These are phyloP conservation scores for Teunomyces lycoperdinae DNA, from an alignment of 805 yeast species.

Conservation along the genomic window DNA sequence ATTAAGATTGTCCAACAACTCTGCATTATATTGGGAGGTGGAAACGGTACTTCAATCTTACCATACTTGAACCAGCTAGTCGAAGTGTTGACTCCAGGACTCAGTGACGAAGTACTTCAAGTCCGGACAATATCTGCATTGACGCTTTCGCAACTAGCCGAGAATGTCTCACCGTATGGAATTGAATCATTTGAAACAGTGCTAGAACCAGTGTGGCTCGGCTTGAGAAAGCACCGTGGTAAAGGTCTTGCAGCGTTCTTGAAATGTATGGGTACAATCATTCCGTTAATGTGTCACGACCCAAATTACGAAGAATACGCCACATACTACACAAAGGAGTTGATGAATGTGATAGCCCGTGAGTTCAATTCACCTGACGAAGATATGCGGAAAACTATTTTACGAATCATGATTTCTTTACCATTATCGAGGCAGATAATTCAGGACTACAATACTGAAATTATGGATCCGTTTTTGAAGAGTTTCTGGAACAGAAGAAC, in stretches of 20 bases:
- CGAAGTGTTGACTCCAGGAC: conserved; percentile 52
- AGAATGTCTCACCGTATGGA: conserved; percentile 82
- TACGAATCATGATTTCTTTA: conserved; percentile 66
- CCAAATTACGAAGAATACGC: conserved; percentile 62
- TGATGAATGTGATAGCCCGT: conserved; percentile 61
- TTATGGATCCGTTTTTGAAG: conserved; percentile 61
- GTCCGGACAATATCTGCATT: conserved; percentile 70
- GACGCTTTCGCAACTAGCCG: conserved; percentile 74
- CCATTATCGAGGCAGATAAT: conserved; percentile 60
- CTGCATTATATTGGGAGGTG: conserved; percentile 64
- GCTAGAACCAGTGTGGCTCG: conserved; percentile 78
- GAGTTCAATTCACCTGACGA: conserved; percentile 84
- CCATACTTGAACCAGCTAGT: conserved; percentile 72
- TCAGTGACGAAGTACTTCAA: conserved; percentile 65
- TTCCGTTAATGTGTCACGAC: conserved; percentile 75
- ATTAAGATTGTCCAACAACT: conserved; percentile 72
- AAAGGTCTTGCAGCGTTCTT: conserved; percentile 71
- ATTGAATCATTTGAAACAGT: conserved; percentile 78
- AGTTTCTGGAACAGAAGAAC: conserved; percentile 80
- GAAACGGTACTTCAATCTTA: conserved; percentile 49
- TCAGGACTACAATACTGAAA: conserved; percentile 45
- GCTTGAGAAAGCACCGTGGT: conserved; percentile 75
- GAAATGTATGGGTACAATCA: conserved; percentile 71
- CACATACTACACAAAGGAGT: conserved; percentile 70
- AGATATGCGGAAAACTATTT: conserved; percentile 75